A percentile compares a stretch with the other conserved stretches of the same genome.
phyloP scores from a whole-genome alignment of 495 filamentous ascomycete genomes.

The Gamarada debralockiae region DNA sequence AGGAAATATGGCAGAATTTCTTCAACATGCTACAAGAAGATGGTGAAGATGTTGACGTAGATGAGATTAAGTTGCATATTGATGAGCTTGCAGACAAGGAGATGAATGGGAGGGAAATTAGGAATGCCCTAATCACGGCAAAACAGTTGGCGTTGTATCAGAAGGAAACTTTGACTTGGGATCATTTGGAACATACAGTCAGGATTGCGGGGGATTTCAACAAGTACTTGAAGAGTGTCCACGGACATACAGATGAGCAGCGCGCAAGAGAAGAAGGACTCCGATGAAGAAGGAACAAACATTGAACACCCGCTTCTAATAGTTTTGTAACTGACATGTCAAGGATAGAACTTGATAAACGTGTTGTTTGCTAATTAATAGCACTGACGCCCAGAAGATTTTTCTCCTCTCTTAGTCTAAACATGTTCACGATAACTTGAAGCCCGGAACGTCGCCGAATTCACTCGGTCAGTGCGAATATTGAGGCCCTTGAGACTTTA shows the following conservation, averaged over 20 bases:
- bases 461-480: too few relatives aligned
- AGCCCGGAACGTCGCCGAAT: too few relatives aligned
- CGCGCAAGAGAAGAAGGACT: constrained; percentile 1
- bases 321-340: too few relatives aligned
- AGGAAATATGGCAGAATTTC: constrained; percentile 80
- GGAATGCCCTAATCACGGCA: constrained; percentile 32
- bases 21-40: constrained; percentile 33
- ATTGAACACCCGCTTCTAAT: too few relatives aligned
- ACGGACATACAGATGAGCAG: constrained; percentile 9
- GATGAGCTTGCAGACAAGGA: constrained; percentile 14
- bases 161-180: constrained; percentile 3
- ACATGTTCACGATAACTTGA: too few relatives aligned
- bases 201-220: constrained; percentile 4
- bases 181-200: constrained; percentile 1
- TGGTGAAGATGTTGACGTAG: constrained; percentile 23
- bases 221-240: constrained; percentile 9
- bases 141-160: constrained; percentile 19
- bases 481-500: too few relatives aligned
- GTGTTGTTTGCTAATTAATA: too few relatives aligned
- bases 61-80: constrained; percentile 18
- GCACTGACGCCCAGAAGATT: too few relatives aligned
- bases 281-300: too few relatives aligned
- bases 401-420: too few relatives aligned
- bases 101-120: constrained; percentile 38
- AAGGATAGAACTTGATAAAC: too few relatives aligned